Evolutionary conservation across 176 grass and related monocot species (phyloP), one percentile per base, ranked within the genome.

Genomic region (Paspalum vaginatum): DNA sequence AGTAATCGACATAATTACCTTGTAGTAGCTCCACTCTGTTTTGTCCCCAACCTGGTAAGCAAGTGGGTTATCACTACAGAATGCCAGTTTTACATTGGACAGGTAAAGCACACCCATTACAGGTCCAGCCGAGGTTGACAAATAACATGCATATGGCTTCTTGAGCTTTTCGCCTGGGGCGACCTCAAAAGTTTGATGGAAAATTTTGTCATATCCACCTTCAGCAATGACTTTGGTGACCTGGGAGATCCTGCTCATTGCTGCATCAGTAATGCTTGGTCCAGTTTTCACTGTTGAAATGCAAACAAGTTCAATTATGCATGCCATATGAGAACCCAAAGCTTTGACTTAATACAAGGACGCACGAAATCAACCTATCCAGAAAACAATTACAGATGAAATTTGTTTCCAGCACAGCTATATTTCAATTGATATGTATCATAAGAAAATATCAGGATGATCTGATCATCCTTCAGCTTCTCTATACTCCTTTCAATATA

Each of bases 161-260:
- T 85, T 95, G 8, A 99, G 92, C 78, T 99, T 95, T 81, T 99
- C 96, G 2, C 89, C 93, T 11, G 88, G 93, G 44, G 86, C 60
- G 0, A 89, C 79, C 47, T 95, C 90, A 65, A 99, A 99, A 22
- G 90, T 95, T 56, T 99, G 92, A 56, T 99, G 90, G 59, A 99
- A 99, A 68, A 99, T 93, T 46, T 99, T 99, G 13, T 99, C 96
- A 61, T 99, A 99, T 73, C 96, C 96, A 69, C 96, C 96, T 92
- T 99, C 96, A 15, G 92, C 87, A 76, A 99, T 91, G 72, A 91
- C 93, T 93, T 99, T 99, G 22, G 93, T 99, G 61, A 90, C 89
- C 74, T 99, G 96, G 2, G 93, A 91, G 76, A 99, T 56, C 81
- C 93, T 91, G 53, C 90, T 87, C 96, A 99, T 99, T 13, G 96